Evolutionary conservation across 208 protist species (phyloP), one percentile per base, ranked within the genome.

Genomic region (Trypanosoma lewisi): DNA sequence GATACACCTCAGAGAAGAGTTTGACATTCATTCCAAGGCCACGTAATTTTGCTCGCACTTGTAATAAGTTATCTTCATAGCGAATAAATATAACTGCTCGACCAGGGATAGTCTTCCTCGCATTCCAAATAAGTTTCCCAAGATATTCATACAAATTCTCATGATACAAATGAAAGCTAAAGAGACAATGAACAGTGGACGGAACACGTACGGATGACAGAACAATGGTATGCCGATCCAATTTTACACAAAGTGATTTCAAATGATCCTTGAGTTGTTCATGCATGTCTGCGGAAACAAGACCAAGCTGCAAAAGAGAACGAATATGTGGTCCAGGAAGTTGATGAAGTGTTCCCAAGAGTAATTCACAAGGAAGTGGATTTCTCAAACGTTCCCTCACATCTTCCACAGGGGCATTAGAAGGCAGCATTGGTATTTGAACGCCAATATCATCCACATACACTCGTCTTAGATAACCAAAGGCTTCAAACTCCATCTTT

Each of bases 271-370:
- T 88, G 4, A 90, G 70, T 33, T 59, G 57, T 1, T 51, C 53
- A 50, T 89, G 75, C 66, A 94, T 67, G 50, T 90, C 85, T 2
- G 88, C 80, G 3, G 85, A 89, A 7, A 94, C 85, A 16, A 90
- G 62, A 25, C 78, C 88, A n/a, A 94, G 66, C 66, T 94, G 88
- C 36, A 94, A 31, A 25, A 94, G 48, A 6, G 88, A 91, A n/a
- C 88, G 80, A 60, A 94, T 79, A 70, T 91, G 84, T 7, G 88
- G 88, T 4, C 85, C 83, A 9, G 88, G 83, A 42, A 92, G 39
- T 57, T 94, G 88, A 56, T 94, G 88, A 60, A 94, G 67, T 39
- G 85, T 92, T 6, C 85, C 88, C 19, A 94, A 77, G 12, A 94
- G 76, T 53, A 91, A 63, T 56, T 91, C 80, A n/a, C 77, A 84